Evolutionary conservation across 1,139 yeast species (phyloP).

Genomic region (Blastobotrys aristatus): DNA sequence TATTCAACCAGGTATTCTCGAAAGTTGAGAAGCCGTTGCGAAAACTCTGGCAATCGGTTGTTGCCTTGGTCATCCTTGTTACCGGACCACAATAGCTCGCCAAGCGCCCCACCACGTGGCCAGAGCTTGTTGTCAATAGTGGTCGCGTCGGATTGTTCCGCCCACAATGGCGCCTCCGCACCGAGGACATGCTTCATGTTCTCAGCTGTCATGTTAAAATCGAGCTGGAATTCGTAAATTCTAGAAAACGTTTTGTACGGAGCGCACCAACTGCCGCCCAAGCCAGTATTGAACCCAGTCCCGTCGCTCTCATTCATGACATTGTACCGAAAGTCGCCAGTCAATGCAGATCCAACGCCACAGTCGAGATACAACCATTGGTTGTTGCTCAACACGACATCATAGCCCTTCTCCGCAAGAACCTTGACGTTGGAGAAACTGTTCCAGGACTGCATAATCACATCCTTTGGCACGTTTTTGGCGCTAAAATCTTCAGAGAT

Average conservation of each 20-base stretch:
- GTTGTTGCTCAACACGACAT: conserved; percentile 42
- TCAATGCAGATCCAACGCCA: conserved; percentile 43
- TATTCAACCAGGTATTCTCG: conserved; percentile 43
- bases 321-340: conserved; percentile 39
- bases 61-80: conserved; percentile 36
- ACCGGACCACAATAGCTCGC: conserved; percentile 47
- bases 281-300: conserved; percentile 33
- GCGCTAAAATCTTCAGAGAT: conserved; percentile 25
- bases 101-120: conserved; percentile 48
- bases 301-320: conserved; percentile 27
- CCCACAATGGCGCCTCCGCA: conserved; percentile 46
- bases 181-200: conserved; percentile 41
- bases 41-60: conserved; percentile 36
- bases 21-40: conserved; percentile 42
- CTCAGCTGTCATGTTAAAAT: conserved; percentile 35
- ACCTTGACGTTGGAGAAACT: conserved; percentile 32
- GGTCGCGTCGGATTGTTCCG: conserved; percentile 42
- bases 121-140: conserved; percentile 42
- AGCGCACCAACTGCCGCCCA: conserved; percentile 48
- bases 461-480: conserved; percentile 29
- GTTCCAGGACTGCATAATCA: conserved; percentile 43
- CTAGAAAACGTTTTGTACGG: conserved; percentile 50
- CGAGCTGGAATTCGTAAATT: conserved; percentile 41
- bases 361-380: conserved; percentile 45
- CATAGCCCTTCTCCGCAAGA: conserved; percentile 40